Conservation (phyloP, 305 asterid species). For the Fraxinus velutina region DNA sequence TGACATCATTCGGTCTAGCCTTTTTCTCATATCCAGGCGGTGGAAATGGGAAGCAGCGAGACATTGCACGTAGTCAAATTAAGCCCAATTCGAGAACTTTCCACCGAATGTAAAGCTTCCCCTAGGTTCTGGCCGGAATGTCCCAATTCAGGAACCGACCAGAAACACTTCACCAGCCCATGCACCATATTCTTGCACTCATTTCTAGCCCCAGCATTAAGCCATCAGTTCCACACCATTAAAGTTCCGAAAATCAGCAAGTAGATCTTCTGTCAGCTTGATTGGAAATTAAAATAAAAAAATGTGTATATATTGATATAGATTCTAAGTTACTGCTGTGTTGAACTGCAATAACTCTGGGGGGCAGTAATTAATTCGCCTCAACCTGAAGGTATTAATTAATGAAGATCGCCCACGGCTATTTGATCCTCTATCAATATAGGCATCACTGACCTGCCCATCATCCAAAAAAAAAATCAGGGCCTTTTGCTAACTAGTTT, state of each 20-base stretch:
- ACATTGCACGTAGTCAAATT: slow-evolving; percentile 47
- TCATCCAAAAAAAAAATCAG: slow-evolving; percentile 20
- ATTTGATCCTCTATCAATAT: slow-evolving; percentile 15
- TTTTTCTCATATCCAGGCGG: slow-evolving; percentile 68
- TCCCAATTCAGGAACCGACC: slow-evolving; percentile 50
- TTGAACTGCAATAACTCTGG: slow-evolving; percentile 18
- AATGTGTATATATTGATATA: slow-evolving; percentile 6
- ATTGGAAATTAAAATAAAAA: slow-evolving; percentile 9
- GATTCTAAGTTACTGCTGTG: slow-evolving; percentile 18
- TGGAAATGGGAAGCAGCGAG: slow-evolving; percentile 75
- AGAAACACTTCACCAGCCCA: slow-evolving; percentile 35
- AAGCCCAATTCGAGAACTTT: slow-evolving; percentile 27
- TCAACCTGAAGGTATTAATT: slow-evolving; percentile 11
- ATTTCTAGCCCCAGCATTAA: slow-evolving; percentile 30
- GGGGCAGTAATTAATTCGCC: neutral
- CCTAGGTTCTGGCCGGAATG: slow-evolving; percentile 40
- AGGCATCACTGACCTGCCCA: slow-evolving; percentile 27
- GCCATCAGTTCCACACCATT: slow-evolving; percentile 26
- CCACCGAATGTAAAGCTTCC: slow-evolving; percentile 32
- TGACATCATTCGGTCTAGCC: slow-evolving; percentile 37
- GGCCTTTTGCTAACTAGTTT: neutral
- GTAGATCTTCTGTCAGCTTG: neutral
- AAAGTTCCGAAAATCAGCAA: slow-evolving; percentile 21
- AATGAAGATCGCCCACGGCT: slow-evolving; percentile 10
- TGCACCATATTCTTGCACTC: slow-evolving; percentile 38